These are phyloP conservation scores for Cenchrus purpureus DNA, from an alignment of 176 grass and related monocot species.

Conservation along the genomic window DNA sequence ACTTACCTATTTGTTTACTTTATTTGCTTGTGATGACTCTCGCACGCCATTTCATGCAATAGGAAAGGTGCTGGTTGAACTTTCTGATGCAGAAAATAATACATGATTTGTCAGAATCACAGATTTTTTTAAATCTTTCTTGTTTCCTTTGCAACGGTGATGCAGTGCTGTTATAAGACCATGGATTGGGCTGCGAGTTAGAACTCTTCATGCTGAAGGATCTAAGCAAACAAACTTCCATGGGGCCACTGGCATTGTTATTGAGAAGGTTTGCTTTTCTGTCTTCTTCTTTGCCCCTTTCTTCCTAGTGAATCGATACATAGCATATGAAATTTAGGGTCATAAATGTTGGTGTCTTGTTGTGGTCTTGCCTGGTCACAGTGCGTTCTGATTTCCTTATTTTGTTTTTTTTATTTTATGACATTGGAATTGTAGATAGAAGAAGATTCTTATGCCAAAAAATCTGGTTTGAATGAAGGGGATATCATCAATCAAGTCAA, in stretches of 20 bases:
- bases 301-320: not conserved
- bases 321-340: not conserved
- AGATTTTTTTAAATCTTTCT: not conserved
- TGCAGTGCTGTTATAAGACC: not conserved
- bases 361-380: not conserved
- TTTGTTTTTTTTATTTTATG: not conserved
- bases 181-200: constrained; percentile 2
- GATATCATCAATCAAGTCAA: constrained; percentile 21
- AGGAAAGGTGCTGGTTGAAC: not conserved
- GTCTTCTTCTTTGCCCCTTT: not conserved
- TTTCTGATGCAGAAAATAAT: not conserved
- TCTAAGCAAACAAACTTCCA: not conserved
- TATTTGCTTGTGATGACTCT: not conserved
- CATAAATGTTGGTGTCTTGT: not conserved
- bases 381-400: not conserved
- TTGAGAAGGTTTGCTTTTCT: constrained; percentile 2
- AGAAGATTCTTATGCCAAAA: not conserved
- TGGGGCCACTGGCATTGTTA: not conserved
- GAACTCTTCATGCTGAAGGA: not conserved
- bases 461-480: constrained; percentile 21
- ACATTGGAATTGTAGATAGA: not conserved
- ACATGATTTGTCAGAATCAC: not conserved
- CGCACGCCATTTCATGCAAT: not conserved
- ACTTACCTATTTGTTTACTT: not conserved
- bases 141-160: not conserved